Evolutionary conservation across 352 stramenopile genomes (phyloP).

Genomic region (Pythium aquatile): DNA sequence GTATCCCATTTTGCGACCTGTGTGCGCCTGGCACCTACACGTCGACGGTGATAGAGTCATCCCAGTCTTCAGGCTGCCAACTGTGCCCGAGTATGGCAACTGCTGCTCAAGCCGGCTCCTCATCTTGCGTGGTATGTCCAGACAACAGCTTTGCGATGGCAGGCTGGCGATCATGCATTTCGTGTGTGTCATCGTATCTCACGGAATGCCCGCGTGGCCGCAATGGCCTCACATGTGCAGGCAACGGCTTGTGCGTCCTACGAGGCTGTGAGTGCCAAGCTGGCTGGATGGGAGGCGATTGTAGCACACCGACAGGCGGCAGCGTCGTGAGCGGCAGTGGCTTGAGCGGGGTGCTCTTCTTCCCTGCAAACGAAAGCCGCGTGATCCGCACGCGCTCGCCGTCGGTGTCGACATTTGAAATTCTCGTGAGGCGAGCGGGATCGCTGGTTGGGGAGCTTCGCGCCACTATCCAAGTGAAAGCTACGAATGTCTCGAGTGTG

Average conservation of each 20-base stretch:
- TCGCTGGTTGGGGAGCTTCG: conserved; percentile 16
- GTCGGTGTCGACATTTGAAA: conserved; percentile 20
- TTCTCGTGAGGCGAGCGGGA: conserved; percentile 38
- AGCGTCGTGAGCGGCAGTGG: neutral
- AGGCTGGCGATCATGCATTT: conserved; percentile 53
- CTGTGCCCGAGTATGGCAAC: conserved; percentile 47
- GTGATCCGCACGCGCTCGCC: conserved; percentile 24
- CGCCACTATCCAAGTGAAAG: conserved; percentile 11
- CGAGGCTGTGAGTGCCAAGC: conserved; percentile 48
- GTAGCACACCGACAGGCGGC: conserved; percentile 23
- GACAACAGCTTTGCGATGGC: conserved; percentile 46
- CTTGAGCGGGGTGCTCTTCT: conserved; percentile 44
- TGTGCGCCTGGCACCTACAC: conserved; percentile 50
- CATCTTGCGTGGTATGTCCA: conserved; percentile 33
- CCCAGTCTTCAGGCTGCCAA: conserved; percentile 30
- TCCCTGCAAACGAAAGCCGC: conserved; percentile 30
- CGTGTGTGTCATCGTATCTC: conserved; percentile 34
- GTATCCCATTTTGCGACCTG: conserved; percentile 6
- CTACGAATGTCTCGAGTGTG: conserved; percentile 3
- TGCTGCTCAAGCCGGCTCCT: conserved; percentile 24
- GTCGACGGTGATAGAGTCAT: conserved; percentile 8
- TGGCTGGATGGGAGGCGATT: conserved; percentile 47
- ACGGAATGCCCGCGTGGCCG: conserved; percentile 43
- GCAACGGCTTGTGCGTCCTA: conserved; percentile 49
- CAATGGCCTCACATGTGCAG: conserved; percentile 60